A percentile compares a stretch with the other conserved stretches of the same genome.
Evolutionary conservation across 2,329 filamentous ascomycete species (phyloP).

Genomic region (Colletotrichum aenigma): DNA sequence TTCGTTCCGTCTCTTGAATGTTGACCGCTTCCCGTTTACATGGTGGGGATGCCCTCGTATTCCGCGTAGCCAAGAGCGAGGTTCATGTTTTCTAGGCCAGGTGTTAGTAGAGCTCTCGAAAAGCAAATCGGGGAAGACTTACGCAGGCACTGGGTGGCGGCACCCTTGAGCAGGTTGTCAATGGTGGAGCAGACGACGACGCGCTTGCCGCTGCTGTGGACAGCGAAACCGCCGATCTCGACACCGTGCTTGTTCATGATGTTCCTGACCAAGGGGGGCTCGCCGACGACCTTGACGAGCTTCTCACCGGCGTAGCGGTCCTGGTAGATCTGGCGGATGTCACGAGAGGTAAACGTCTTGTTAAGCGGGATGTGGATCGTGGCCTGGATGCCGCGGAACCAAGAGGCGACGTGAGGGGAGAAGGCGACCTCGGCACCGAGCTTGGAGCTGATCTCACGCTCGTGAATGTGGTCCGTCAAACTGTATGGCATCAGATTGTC

Average conservation of each 20-base stretch:
- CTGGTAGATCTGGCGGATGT: conserved; percentile 94
- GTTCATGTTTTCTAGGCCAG: conserved; percentile 82
- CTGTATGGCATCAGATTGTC: conserved; percentile 93
- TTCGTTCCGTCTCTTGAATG: neutral
- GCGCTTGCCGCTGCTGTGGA: conserved; percentile 85
- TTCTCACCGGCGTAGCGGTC: conserved; percentile 96
- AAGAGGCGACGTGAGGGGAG: conserved; percentile 91
- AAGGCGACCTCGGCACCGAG: conserved; percentile 80
- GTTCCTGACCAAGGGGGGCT: conserved; percentile 81
- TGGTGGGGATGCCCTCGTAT: conserved; percentile 81
- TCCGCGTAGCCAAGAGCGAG: conserved; percentile 86
- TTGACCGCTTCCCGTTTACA: conserved; percentile 32
- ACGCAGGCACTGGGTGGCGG: conserved; percentile 91
- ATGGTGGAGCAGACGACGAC: conserved; percentile 95
- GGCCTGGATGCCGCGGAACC: conserved; percentile 95
- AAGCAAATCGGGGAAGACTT: conserved; percentile 46
- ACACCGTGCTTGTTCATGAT: conserved; percentile 87
- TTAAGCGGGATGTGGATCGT: conserved; percentile 90
- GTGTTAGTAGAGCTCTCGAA: neutral
- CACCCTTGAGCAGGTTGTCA: conserved; percentile 92
- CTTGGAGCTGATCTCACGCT: conserved; percentile 84
- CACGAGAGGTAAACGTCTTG: conserved; percentile 85
- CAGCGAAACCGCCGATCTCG: conserved; percentile 95
- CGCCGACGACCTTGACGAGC: conserved; percentile 89
- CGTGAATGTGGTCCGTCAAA: conserved; percentile 92